Evolutionary conservation across 1,139 yeast genomes (phyloP).

Genomic region (Magnusiomyces sp.): DNA sequence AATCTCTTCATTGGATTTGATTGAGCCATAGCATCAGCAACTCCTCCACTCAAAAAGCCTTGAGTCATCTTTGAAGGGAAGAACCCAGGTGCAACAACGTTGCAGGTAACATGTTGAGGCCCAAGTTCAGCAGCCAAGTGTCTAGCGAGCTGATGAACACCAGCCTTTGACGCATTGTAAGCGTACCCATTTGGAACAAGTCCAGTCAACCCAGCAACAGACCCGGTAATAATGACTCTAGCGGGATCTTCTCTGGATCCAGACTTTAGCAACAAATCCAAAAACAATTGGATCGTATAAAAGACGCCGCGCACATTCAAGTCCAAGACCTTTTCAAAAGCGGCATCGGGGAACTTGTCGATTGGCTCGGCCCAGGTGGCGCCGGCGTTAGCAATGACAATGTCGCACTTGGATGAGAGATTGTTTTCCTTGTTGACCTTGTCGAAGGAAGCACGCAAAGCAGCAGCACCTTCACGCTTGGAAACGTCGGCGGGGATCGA

Average conservation of each 20-base stretch:
- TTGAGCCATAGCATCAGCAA: constrained; percentile 41
- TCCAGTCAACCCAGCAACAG: constrained; percentile 41
- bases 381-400: constrained; percentile 71
- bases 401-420: constrained; percentile 40
- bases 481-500: constrained; percentile 58
- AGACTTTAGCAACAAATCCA: constrained; percentile 48
- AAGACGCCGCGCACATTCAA: constrained; percentile 68
- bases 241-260: constrained; percentile 56
- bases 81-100: constrained; percentile 69
- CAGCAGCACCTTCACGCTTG: constrained; percentile 41
- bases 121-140: constrained; percentile 57
- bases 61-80: constrained; percentile 72
- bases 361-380: constrained; percentile 72
- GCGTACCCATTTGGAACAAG: constrained; percentile 61
- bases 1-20: constrained; percentile 57
- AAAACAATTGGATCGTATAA: constrained; percentile 53
- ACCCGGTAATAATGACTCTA: constrained; percentile 59
- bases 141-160: constrained; percentile 62
- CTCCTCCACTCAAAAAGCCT: constrained; percentile 44
- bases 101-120: constrained; percentile 57
- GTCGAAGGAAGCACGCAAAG: constrained; percentile 40
- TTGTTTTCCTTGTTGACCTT: constrained; percentile 29
- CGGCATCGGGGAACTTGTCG: constrained; percentile 52
- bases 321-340: constrained; percentile 55
- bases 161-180: constrained; percentile 62